Base-by-base conservation (phyloP, 2,329 filamentous ascomycete species). In the Catunica adiposa region DNA sequence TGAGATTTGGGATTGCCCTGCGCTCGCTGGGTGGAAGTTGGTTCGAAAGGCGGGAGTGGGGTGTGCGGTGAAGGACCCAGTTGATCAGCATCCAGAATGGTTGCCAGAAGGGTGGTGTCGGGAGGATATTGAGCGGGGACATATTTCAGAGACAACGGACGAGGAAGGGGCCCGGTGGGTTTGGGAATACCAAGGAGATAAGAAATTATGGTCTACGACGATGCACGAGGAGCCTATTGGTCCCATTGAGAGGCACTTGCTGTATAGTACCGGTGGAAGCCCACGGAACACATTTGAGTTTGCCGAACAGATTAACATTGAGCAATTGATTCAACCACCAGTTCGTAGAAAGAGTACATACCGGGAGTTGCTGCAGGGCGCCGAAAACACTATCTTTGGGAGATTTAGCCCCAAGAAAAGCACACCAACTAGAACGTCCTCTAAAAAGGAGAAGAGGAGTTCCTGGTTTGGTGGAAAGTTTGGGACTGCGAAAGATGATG, bases 181-280 rank as follows among this genome's bases (percentile, higher is more conserved):
- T 1, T 80, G 76, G 76, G 71, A 75, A 62, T 80, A 76, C 50
- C 62, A 65, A 15, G 76, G 76, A 0, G 64, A 67, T 0, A 68
- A 74, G 54, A 60, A 62, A 20, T 72, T 73, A 1, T 61, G 61
- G 8, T 62, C 68, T 59, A 65, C 66, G 23, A 65, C 70, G 26
- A 66, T 80, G 68, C 66, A 74, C 3, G 77, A 80, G 61, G 76
- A 78, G 62, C 71, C 67, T 3, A 61, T 79, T 3, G 76, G 76
- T 0, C 74, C 73, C 1, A 78, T 73, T 63, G 75, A 79, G 63
- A 64, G 70, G 50, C 71, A 73, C 58, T 59, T 78, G 15, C 62
- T 79, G 14, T 64, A 68, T 44, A 56, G 77, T 60, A 67, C 71
- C 17, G 69, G 68, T 0, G 73, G 73, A 0, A 64, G 61, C 14